Conservation (phyloP, 352 stramenopile genomes). For the Pelagophyceae sp. region DNA sequence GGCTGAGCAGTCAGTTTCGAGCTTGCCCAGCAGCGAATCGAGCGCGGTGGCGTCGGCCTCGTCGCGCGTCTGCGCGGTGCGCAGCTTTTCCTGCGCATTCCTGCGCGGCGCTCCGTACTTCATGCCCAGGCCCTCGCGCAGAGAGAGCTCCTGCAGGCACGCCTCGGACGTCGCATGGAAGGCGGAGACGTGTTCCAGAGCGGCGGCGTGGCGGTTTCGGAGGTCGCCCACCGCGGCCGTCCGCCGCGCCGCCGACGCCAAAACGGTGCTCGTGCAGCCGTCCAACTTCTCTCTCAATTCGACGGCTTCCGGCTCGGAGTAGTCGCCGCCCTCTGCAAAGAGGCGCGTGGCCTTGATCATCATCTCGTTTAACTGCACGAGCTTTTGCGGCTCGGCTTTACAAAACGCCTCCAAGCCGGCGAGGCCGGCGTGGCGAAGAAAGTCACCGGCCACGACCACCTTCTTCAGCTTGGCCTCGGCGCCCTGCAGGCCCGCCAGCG, state of each 20-base stretch:
- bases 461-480: conserved; percentile 69
- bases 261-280: conserved; percentile 31
- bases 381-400: conserved; percentile 23
- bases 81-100: conserved; percentile 65
- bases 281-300: conserved; percentile 34
- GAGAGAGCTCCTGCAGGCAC: conserved; percentile 64
- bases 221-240: conserved; percentile 42
- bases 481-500: conserved; percentile 65
- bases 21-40: conserved; percentile 49
- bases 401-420: not conserved
- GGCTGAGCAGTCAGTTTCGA: conserved; percentile 42
- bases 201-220: conserved; percentile 36
- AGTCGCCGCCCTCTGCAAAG: conserved; percentile 59
- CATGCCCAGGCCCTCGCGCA: conserved; percentile 71
- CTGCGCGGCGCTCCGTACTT: conserved; percentile 71
- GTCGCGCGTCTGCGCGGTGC: conserved; percentile 64
- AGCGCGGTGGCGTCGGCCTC: conserved; percentile 57
- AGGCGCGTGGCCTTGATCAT: conserved; percentile 34
- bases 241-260: conserved; percentile 39
- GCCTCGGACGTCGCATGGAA: conserved; percentile 61
- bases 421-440: not conserved
- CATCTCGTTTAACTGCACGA: conserved; percentile 32
- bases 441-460: too few relatives aligned
- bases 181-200: conserved; percentile 33
- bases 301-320: conserved; percentile 61